A percentile compares a stretch with the other conserved stretches of the same genome.
These are phyloP conservation scores for Cutaneotrichosporon sp. DNA, from an alignment of 1,284 basidiomycete species.

Conservation along the genomic window DNA sequence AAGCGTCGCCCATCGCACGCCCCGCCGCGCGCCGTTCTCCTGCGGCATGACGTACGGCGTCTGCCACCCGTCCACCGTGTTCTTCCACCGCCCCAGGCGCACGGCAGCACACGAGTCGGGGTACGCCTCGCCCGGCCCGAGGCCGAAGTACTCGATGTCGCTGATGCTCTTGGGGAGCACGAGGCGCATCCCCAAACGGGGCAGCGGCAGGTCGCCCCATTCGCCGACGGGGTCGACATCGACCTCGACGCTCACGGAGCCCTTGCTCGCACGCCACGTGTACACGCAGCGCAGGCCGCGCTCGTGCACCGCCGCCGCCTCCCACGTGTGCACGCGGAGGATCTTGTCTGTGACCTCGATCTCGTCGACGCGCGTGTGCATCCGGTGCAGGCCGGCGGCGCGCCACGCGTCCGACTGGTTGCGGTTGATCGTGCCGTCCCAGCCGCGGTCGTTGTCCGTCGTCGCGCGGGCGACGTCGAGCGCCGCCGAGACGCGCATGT, in stretches of 20 bases:
- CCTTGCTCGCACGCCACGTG: conserved; percentile 9
- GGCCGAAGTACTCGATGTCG: conserved; percentile 22
- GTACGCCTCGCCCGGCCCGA: conserved; percentile 28
- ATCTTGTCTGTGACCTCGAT: conserved; percentile 9
- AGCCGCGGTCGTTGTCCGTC: conserved; percentile 31
- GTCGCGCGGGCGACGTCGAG: conserved; percentile 30
- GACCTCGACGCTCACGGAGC: conserved; percentile 2
- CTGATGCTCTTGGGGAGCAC: conserved; percentile 16
- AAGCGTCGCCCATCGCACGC: conserved; percentile 23
- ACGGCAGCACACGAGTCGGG: conserved; percentile 17
- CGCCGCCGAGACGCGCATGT: background rate
- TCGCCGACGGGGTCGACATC: conserved; percentile 18
- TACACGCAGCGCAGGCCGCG: conserved; percentile 20
- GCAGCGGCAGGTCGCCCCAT: conserved; percentile 21
- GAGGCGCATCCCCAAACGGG: conserved; percentile 25
- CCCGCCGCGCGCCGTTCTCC: conserved; percentile 26
- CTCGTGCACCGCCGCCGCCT: conserved; percentile 14
- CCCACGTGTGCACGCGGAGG: conserved; percentile 18
- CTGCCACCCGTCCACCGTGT: conserved; percentile 24
- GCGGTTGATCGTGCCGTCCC: background rate
- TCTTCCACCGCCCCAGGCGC: conserved; percentile 16
- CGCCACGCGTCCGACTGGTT: conserved; percentile 9
- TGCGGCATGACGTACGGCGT: conserved; percentile 30
- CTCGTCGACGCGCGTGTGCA: conserved; percentile 21
- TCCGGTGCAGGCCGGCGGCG: conserved; percentile 19